Base-by-base conservation (phyloP, 768 basidiomycete species). In the Strobilomyces confusus region DNA sequence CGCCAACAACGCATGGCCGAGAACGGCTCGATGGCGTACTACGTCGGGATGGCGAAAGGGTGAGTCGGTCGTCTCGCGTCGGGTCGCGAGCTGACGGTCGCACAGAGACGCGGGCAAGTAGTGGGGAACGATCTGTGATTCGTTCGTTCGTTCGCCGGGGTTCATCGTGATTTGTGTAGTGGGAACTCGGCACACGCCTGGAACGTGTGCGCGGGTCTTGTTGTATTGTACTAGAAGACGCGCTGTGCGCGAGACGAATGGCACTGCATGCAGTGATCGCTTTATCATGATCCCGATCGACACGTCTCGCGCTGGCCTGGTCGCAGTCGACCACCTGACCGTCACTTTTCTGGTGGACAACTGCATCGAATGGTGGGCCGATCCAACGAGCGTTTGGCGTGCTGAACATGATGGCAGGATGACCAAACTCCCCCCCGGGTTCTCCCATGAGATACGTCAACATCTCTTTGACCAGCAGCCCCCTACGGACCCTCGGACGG, bases 261-360 rank as follows among this genome's bases (percentile, higher is more conserved):
- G n/a, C 19, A 20, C 38, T 20, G 38, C 19, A 12, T 12, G 38
- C 38, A 38, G 38, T 20, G 19, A 38, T 38, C 19, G 1, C 19
- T 20, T 23, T 11, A 41, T 14, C 15, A 17, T 9, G 14, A 49
- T 26, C 11, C 44, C 34, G 8, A 4, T 26, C 3, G 40, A 51
- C n/a, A n/a, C n/a, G n/a, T 55, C 61, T 22, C 60, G 60, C 11
- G 58, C 48, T 25, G 64, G 62, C 26, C 43, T 67, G 30, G 49
- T 64, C 0, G 44, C 45, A 14, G 74, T 80, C 34, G 74, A 80
- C 52, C 63, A 59, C 52, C 58, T 79, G 11, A 61, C 57, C 1
- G 75, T 88, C 54, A 86, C 80, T 0, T 86, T 90, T 59, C 75
- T 89, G 9, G 86, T 90, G 26, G 89, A 90, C 64, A 88, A 90